Percentiles rank a stretch among this genome's conserved stretches.
Conservation (phyloP, 441 rosid genomes). For the Flueggea neowawraea region DNA sequence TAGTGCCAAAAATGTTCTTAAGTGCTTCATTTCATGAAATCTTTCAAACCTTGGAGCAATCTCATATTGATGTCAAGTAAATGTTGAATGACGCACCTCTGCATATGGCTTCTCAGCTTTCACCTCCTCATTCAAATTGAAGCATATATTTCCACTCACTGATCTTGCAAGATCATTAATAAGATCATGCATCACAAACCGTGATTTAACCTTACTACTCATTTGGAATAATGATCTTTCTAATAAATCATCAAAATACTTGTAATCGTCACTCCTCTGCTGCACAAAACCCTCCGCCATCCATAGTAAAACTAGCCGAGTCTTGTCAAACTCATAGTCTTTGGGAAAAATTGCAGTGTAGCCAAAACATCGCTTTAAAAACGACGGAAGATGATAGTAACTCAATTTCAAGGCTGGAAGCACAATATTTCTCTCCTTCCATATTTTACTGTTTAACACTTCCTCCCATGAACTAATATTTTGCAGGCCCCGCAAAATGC, state of each 20-base stretch:
- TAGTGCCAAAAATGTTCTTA: too few species aligned
- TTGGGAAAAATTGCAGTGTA: slow-evolving; percentile 6
- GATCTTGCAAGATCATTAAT: too few species aligned
- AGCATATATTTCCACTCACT: too few species aligned
- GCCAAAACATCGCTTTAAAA: slow-evolving; percentile 10
- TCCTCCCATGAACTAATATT: background rate
- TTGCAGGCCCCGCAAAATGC: background rate
- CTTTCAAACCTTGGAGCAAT: too few species aligned
- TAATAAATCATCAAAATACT: too few species aligned
- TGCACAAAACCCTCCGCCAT: slow-evolving; percentile 3
- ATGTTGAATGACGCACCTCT: too few species aligned
- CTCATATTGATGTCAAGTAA: too few species aligned
- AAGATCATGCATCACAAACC: too few species aligned
- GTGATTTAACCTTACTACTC: too few species aligned
- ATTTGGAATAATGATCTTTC: too few species aligned
- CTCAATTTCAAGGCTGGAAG: slow-evolving; percentile 7
- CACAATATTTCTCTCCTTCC: background rate
- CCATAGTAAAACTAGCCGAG: slow-evolving; percentile 2
- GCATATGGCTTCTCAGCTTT: background rate
- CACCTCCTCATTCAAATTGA: background rate
- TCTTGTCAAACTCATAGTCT: slow-evolving; percentile 5
- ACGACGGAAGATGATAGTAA: slow-evolving; percentile 6
- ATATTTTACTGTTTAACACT: background rate
- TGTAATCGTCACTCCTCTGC: background rate
- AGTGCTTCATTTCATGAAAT: too few species aligned